Evolutionary conservation across 129 eudicot species (phyloP).

Genomic region (Chrysanthemum lavandulifolium): DNA sequence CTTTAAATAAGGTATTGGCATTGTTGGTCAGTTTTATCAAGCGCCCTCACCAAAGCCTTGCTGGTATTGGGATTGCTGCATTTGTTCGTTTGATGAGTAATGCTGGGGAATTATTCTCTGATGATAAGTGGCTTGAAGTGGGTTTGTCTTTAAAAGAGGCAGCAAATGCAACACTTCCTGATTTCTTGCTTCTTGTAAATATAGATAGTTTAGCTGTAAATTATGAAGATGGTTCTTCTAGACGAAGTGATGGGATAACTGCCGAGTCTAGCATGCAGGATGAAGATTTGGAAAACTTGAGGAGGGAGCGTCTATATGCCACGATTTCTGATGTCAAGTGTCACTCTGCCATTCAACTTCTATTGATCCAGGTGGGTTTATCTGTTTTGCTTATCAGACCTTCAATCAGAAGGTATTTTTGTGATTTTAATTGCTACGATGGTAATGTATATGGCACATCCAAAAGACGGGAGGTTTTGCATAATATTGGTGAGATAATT

Average conservation of each 20-base stretch:
- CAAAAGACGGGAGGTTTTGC: too few species aligned
- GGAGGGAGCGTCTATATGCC: slow-evolving; percentile 56
- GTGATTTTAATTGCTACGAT: slow-evolving; percentile 5
- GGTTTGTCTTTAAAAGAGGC: slow-evolving; percentile 74
- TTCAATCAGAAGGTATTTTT: background rate
- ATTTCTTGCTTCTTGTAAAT: slow-evolving; percentile 55
- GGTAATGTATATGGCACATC: background rate
- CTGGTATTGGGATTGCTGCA: slow-evolving; percentile 96
- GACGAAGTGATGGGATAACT: slow-evolving; percentile 41
- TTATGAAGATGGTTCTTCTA: slow-evolving; percentile 45
- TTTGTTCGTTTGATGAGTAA: slow-evolving; percentile 91
- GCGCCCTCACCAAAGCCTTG: slow-evolving; percentile 98
- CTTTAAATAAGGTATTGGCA: slow-evolving; percentile 73
- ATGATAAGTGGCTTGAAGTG: slow-evolving; percentile 89
- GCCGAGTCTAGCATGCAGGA: slow-evolving; percentile 42
- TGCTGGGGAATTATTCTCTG: slow-evolving; percentile 83
- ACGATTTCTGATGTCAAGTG: slow-evolving; percentile 76
- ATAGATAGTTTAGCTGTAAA: slow-evolving; percentile 41
- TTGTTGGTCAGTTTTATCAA: slow-evolving; percentile 79
- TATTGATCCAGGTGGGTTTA: slow-evolving; percentile 70
- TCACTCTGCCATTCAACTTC: slow-evolving; percentile 86
- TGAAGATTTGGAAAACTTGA: slow-evolving; percentile 50
- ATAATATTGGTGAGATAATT: too few species aligned
- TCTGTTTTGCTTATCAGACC: too few species aligned
- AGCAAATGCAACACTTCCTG: slow-evolving; percentile 78